Percentiles rank a stretch among this genome's conserved stretches.
Evolutionary conservation across 2,329 filamentous ascomycete species (phyloP).

Genomic region (Dactylonectria estremocensis): DNA sequence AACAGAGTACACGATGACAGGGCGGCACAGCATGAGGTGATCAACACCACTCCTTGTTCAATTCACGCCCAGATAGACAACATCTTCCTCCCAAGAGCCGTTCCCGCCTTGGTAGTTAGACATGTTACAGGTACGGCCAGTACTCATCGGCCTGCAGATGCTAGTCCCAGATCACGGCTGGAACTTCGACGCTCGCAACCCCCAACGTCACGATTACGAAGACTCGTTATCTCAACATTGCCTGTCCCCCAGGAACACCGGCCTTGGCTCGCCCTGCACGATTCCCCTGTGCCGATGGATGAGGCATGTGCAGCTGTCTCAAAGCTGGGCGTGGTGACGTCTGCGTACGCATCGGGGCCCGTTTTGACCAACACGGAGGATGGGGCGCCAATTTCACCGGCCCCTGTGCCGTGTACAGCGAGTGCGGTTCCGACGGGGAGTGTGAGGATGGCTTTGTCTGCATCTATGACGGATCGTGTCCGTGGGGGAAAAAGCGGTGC

Average conservation of each 20-base stretch:
- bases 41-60: not conserved
- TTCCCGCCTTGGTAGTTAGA: conserved; percentile 29
- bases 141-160: conserved; percentile 39
- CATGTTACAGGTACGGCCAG: conserved; percentile 28
- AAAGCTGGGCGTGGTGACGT: conserved; percentile 28
- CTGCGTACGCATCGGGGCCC: conserved; percentile 33
- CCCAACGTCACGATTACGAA: conserved; percentile 34
- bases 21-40: conserved; percentile 6
- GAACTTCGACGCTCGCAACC: conserved; percentile 31
- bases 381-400: conserved; percentile 28
- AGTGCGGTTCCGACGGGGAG: conserved; percentile 32
- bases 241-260: conserved; percentile 30
- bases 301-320: conserved; percentile 39
- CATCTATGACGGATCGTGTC: conserved; percentile 38
- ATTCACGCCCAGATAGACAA: conserved; percentile 8
- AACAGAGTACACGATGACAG: conserved; percentile 10
- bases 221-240: conserved; percentile 30
- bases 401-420: conserved; percentile 34
- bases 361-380: conserved; percentile 10
- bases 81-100: conserved; percentile 16
- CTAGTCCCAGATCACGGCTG: conserved; percentile 33
- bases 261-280: conserved; percentile 26
- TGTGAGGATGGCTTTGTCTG: conserved; percentile 33
- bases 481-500: conserved; percentile 38
- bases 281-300: conserved; percentile 36